phyloP scores from a whole-genome alignment of 2,329 filamentous ascomycete species.

The Thielaviopsis musarum region DNA sequence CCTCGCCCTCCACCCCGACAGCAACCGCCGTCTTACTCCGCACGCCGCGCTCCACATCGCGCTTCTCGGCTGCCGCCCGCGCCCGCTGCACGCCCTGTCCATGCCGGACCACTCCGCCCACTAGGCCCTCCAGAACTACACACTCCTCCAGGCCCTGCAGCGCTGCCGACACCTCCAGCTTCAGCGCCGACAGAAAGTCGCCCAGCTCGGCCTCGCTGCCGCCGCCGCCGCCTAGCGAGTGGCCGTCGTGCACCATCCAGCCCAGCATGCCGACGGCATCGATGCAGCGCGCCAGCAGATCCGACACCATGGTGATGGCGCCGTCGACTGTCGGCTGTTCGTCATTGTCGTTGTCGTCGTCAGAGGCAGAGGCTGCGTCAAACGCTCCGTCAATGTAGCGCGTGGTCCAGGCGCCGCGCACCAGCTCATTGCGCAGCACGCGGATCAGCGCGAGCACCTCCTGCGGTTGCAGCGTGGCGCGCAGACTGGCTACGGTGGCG shows the following conservation, averaged over 20 bases:
- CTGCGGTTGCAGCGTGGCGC: conserved; percentile 44
- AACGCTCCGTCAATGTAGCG: conserved; percentile 46
- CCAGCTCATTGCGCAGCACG: conserved; percentile 55
- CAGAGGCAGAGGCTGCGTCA: conserved; percentile 17
- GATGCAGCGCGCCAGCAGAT: conserved; percentile 54
- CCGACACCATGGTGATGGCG: conserved; percentile 53
- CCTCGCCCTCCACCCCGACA: background rate
- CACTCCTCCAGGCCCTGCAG: conserved; percentile 58
- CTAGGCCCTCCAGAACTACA: conserved; percentile 43
- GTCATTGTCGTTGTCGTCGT: conserved; percentile 21
- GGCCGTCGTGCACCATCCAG: conserved; percentile 45
- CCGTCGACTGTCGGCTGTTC: conserved; percentile 39
- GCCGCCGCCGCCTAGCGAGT: conserved; percentile 18
- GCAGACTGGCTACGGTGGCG: conserved; percentile 45
- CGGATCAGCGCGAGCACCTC: conserved; percentile 58
- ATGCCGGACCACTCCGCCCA: conserved; percentile 51
- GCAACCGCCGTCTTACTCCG: background rate
- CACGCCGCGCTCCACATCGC: background rate
- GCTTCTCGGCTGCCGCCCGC: background rate
- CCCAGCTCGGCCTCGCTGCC: conserved; percentile 36
- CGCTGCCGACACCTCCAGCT: conserved; percentile 52
- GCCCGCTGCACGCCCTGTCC: conserved; percentile 21
- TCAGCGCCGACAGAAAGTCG: conserved; percentile 48
- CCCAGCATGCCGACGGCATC: conserved; percentile 60
- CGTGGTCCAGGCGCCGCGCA: conserved; percentile 59